phyloP scores from a whole-genome alignment of 2,329 filamentous ascomycete genomes.

The Geosmithia putterillii region DNA sequence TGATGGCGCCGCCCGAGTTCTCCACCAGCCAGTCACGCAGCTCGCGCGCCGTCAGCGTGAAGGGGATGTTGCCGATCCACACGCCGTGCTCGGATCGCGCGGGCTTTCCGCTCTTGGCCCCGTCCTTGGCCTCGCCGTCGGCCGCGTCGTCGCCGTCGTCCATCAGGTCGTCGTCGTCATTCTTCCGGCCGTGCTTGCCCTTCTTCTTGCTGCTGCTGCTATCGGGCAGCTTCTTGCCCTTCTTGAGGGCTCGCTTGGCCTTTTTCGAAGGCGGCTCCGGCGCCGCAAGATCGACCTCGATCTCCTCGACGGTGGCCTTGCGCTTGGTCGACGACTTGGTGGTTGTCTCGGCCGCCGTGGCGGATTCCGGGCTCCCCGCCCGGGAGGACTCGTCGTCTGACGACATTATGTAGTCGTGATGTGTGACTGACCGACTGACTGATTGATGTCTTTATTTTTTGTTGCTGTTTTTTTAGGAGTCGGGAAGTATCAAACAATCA shows the following conservation, averaged over 20 bases:
- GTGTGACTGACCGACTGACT: too few relatives aligned
- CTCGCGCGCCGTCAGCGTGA: slow-evolving; percentile 60
- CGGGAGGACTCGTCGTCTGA: background rate
- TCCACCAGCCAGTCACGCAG: slow-evolving; percentile 71
- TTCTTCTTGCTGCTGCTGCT: slow-evolving; percentile 19
- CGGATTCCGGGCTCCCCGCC: background rate
- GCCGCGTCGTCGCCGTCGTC: slow-evolving; percentile 15
- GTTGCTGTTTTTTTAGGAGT: too few relatives aligned
- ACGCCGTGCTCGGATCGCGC: slow-evolving; percentile 70
- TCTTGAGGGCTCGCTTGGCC: slow-evolving; percentile 79
- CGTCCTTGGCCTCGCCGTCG: slow-evolving; percentile 23
- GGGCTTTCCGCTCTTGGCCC: slow-evolving; percentile 27
- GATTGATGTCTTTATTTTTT: too few relatives aligned
- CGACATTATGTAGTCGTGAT: too few relatives aligned
- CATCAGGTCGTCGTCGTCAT: slow-evolving; percentile 12
- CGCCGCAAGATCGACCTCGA: slow-evolving; percentile 81
- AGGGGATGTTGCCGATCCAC: slow-evolving; percentile 95
- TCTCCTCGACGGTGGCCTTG: slow-evolving; percentile 57
- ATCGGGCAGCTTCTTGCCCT: slow-evolving; percentile 49
- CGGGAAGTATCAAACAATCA: too few relatives aligned
- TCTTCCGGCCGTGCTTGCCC: slow-evolving; percentile 21
- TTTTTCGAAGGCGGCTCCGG: slow-evolving; percentile 95
- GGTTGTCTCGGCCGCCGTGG: slow-evolving; percentile 4
- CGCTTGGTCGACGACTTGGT: slow-evolving; percentile 37
- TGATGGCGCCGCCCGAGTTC: slow-evolving; percentile 53